Base-by-base conservation (phyloP, 306 rosid species). In the Vigna unguiculata region DNA sequence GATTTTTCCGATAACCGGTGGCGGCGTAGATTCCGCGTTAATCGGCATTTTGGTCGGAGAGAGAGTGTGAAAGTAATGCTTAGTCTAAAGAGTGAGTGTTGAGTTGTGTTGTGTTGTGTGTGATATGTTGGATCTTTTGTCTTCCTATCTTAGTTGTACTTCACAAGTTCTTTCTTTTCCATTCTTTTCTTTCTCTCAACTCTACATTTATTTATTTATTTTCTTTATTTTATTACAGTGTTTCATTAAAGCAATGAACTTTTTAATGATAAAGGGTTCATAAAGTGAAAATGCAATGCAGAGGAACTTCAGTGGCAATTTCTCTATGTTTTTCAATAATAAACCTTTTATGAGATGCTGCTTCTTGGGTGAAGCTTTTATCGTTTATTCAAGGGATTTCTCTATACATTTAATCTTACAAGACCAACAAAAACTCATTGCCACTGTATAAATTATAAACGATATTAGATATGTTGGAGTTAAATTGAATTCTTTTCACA, bases 1-100 rank as follows among this genome's bases (percentile, higher is more conserved):
- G 54, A 96, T 93, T 85, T 96, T 96, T 3, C 99, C 96, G 75
- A 93, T 96, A 62, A 88, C 73, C 0, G 99, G 99, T 0, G 98
- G 94, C 6, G 99, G 98, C 47, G 97, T 84, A 25, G 93, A 85
- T 80, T 89, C 97, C 40, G 64, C 59, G 82, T 88, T 93, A 87
- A 86, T 48, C 41, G 90, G 79, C 99, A 96, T 93, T 89, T 66
- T 53, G 75, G 47, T 63, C 3, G 58, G 34, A 15, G 69, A 54
- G 62, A 40, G 34, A 11, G 10, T 69, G 71, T 61, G 78, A 30
- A 40, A 20, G 64, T 32, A 49, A 17, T 49, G 19, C n/a, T 6
- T 7, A 16, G 21, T 17, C n/a, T 3, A 4, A 17, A 51, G 36
- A 66, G 6, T 21, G 77, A 17, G 62, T 20, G 52, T 60, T 30